phyloP scores from a whole-genome alignment of 1,139 yeast species.

The Candida frijolesensis region DNA sequence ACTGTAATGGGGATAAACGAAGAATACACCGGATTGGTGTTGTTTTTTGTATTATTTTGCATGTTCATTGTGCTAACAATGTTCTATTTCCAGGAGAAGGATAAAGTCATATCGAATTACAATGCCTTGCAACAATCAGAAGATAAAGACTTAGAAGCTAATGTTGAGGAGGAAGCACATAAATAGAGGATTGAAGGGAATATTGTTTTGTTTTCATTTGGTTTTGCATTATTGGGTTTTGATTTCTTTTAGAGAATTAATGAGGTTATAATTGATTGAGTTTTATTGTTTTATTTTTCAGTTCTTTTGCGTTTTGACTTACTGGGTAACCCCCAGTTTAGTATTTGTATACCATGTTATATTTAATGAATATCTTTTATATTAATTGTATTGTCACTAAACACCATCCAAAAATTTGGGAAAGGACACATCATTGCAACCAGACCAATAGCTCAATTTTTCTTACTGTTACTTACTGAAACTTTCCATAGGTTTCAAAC shows the following conservation, averaged over 20 bases:
- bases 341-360: no score
- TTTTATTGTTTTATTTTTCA: no score
- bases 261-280: no score
- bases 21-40: conserved; percentile 12
- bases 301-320: no score
- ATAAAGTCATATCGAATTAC: conserved; percentile 5
- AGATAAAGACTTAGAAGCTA: conserved; percentile 7
- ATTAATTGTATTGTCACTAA: no score
- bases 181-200: no score
- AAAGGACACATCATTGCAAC: not conserved
- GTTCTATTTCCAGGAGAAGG: conserved; percentile 9
- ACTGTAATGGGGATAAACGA: conserved; percentile 3
- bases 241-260: no score
- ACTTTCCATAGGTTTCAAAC: conserved; percentile 67
- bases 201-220: no score
- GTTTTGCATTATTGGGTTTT: no score
- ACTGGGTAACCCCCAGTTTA: no score
- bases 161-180: not conserved
- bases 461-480: not conserved
- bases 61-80: conserved; percentile 9
- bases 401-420: no score
- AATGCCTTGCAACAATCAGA: conserved; percentile 4
- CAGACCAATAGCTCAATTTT: not conserved
- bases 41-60: conserved; percentile 10
- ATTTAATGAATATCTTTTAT: no score